These are phyloP conservation scores for Arthrobotrys musiformis DNA, from an alignment of 2,329 filamentous ascomycete genomes.

Conservation along the genomic window DNA sequence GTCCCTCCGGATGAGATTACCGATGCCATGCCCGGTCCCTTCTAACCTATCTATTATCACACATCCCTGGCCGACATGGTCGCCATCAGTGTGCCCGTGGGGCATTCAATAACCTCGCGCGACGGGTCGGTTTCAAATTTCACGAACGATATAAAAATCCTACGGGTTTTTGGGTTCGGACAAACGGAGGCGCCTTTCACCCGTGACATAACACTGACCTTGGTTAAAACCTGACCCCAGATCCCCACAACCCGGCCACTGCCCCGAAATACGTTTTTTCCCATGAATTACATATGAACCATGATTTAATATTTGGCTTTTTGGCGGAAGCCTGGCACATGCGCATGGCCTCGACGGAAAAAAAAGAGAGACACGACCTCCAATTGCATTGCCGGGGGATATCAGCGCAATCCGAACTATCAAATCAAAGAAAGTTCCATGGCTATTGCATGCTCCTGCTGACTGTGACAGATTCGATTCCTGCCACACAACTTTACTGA, in stretches of 20 bases:
- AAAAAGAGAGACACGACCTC: constrained; percentile 7
- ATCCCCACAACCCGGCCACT: constrained; percentile 54
- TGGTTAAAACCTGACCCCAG: constrained; percentile 20
- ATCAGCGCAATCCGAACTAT: neutral
- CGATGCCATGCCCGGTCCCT: constrained; percentile 41
- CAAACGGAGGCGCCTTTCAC: constrained; percentile 55
- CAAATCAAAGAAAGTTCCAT: constrained; percentile 11
- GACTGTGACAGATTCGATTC: neutral
- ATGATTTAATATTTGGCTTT: neutral
- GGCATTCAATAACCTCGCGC: constrained; percentile 21
- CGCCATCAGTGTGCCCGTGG: neutral
- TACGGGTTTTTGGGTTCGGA: constrained; percentile 30
- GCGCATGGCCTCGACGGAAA: constrained; percentile 20
- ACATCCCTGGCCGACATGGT: constrained; percentile 5
- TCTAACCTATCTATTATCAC: constrained; percentile 37
- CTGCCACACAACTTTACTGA: constrained; percentile 19
- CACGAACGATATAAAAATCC: constrained; percentile 27
- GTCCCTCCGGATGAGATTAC: constrained; percentile 37
- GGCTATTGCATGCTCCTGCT: too few species aligned
- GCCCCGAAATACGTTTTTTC: constrained; percentile 19
- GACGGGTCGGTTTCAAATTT: constrained; percentile 23
- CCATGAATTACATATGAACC: too few species aligned
- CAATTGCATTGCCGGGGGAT: constrained; percentile 13
- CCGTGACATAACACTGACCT: constrained; percentile 35
- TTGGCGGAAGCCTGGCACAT: constrained; percentile 16